Conservation (phyloP, 805 yeast genomes). For the Isabelozyma gotoi region DNA sequence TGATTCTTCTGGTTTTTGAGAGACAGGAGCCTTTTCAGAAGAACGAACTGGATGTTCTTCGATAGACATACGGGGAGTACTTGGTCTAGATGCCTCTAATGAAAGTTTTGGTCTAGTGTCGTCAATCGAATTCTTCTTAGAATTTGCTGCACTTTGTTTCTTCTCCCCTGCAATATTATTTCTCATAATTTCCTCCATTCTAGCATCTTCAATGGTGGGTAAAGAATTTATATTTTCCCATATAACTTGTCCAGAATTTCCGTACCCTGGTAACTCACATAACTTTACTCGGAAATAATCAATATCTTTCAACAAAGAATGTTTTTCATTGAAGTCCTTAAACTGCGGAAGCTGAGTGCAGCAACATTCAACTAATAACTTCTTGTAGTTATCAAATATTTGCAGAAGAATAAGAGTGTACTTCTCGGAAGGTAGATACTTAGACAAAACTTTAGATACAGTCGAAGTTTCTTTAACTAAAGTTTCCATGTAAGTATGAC, state of each 20-base stretch:
- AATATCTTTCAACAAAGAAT: constrained; percentile 56
- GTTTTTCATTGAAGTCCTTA: constrained; percentile 53
- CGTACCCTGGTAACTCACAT: constrained; percentile 57
- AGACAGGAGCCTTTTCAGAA: background rate
- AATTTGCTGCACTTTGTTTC: constrained; percentile 2
- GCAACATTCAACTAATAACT: constrained; percentile 48
- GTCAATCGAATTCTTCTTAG: background rate
- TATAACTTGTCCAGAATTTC: constrained; percentile 59
- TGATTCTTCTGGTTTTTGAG: too few relatives aligned
- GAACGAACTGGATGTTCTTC: too few relatives aligned
- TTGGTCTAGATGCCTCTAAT: background rate
- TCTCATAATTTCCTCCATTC: constrained; percentile 48
- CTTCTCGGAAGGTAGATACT: constrained; percentile 54
- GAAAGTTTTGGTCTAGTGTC: background rate
- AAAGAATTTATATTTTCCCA: constrained; percentile 60
- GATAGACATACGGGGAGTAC: background rate
- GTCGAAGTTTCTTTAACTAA: constrained; percentile 67
- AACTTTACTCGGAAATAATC: constrained; percentile 64
- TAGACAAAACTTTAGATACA: constrained; percentile 57
- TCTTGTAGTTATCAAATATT: constrained; percentile 60
- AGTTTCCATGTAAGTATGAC: constrained; percentile 63
- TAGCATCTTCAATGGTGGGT: constrained; percentile 48
- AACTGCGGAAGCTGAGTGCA: constrained; percentile 48
- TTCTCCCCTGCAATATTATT: constrained; percentile 30
- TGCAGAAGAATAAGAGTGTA: constrained; percentile 45